Evolutionary conservation across 75 land plant species (phyloP).

Genomic region (Gnetum montanum): DNA sequence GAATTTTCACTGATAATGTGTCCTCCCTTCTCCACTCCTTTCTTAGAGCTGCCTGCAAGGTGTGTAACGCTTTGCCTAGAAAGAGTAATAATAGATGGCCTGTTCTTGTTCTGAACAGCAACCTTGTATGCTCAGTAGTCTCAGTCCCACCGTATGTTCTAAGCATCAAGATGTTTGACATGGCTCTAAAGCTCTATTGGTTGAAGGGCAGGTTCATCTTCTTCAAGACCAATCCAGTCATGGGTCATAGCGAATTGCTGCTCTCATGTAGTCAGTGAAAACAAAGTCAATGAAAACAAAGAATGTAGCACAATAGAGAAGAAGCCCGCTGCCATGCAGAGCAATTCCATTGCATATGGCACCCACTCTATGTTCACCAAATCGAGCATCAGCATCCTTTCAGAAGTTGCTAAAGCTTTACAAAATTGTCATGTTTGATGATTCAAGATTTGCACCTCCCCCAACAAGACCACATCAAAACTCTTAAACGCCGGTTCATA

Average conservation of each 20-base stretch:
- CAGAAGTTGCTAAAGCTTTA: slow-evolving; percentile 76
- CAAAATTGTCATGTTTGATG: slow-evolving; percentile 80
- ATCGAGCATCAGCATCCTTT: slow-evolving; percentile 54
- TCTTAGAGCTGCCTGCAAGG: slow-evolving; percentile 60
- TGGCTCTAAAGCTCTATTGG: slow-evolving; percentile 85
- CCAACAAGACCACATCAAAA: slow-evolving; percentile 83
- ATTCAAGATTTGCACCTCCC: slow-evolving; percentile 86
- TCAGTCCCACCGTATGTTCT: slow-evolving; percentile 87
- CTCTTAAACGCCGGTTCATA: too few relatives aligned
- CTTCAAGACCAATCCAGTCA: slow-evolving; percentile 85
- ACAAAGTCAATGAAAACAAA: too few relatives aligned
- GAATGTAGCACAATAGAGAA: slow-evolving; percentile 84
- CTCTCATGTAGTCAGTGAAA: slow-evolving; percentile 87
- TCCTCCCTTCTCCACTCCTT: slow-evolving; percentile 63
- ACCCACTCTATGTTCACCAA: slow-evolving; percentile 89
- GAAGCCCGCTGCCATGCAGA: slow-evolving; percentile 54
- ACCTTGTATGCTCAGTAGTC: slow-evolving; percentile 80
- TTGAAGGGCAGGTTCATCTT: slow-evolving; percentile 89
- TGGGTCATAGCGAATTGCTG: slow-evolving; percentile 88
- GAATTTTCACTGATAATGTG: slow-evolving; percentile 63
- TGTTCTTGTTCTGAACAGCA: slow-evolving; percentile 43
- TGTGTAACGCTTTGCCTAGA: slow-evolving; percentile 78
- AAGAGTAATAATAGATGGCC: slow-evolving; percentile 62
- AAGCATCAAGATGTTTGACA: slow-evolving; percentile 71
- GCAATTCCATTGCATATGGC: slow-evolving; percentile 78